Evolutionary conservation across 108 stramenopile species (phyloP).

Genomic region (Cylindrotheca fusiformis): DNA sequence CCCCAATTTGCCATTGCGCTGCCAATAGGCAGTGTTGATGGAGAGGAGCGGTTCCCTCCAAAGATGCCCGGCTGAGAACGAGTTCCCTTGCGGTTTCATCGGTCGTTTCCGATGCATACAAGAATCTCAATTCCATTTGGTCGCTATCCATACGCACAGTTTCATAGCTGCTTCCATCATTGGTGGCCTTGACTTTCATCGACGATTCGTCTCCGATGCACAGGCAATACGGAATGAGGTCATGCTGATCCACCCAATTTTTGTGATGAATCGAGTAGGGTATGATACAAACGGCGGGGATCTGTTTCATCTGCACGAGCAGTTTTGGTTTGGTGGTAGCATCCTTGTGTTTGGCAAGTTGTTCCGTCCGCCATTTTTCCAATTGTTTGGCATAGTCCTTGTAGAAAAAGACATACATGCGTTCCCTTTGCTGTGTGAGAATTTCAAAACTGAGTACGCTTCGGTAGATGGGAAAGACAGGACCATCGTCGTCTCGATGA

Average conservation of each 20-base stretch:
- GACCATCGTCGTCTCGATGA: constrained; percentile 56
- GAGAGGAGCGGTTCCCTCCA: neutral
- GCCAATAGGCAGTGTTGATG: neutral
- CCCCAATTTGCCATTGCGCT: constrained; percentile 1
- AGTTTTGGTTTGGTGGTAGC: neutral
- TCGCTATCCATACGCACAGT: neutral
- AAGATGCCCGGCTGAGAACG: neutral
- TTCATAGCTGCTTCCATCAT: neutral
- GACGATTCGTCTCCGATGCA: constrained; percentile 59
- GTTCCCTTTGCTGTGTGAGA: constrained; percentile 21
- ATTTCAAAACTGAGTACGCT: constrained; percentile 58
- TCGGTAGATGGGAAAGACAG: constrained; percentile 42
- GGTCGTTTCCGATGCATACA: neutral
- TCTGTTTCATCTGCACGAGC: constrained; percentile 16
- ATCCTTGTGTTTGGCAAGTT: neutral
- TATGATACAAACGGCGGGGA: constrained; percentile 64
- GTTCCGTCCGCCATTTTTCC: constrained; percentile 22
- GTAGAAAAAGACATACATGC: constrained; percentile 65
- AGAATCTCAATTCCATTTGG: neutral
- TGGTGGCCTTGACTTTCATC: constrained; percentile 6
- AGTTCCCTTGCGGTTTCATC: neutral
- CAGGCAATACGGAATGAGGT: constrained; percentile 46
- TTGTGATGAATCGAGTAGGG: constrained; percentile 31
- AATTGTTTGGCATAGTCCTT: constrained; percentile 50
- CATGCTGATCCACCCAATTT: constrained; percentile 19